These are phyloP conservation scores for Kregervanrija delftensis DNA, from an alignment of 805 yeast genomes.

Conservation along the genomic window DNA sequence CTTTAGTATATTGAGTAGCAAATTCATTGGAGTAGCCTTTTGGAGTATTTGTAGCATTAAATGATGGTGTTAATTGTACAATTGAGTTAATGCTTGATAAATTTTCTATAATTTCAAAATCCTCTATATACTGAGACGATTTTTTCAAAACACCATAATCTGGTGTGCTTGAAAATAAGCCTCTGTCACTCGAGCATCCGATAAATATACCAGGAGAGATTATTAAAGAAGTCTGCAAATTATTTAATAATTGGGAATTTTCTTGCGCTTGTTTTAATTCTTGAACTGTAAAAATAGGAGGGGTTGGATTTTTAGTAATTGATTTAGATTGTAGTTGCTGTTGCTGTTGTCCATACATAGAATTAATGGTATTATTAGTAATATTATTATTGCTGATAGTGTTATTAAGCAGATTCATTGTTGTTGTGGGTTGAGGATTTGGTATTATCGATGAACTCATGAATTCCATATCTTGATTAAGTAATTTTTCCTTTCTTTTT, in stretches of 20 bases:
- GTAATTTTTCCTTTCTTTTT: conserved; percentile 31
- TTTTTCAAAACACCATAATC: conserved; percentile 81
- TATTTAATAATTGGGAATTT: conserved; percentile 45
- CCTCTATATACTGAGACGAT: conserved; percentile 66
- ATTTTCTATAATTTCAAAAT: conserved; percentile 65
- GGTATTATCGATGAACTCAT: conserved; percentile 13
- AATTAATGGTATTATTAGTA: conserved; percentile 1
- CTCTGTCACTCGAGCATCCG: conserved; percentile 46
- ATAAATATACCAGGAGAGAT: conserved; percentile 85
- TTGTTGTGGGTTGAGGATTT: not conserved
- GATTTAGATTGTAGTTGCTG: conserved; percentile 6
- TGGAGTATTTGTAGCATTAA: conserved; percentile 68
- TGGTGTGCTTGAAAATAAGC: conserved; percentile 65
- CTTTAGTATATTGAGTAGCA: conserved; percentile 74
- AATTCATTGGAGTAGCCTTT: conserved; percentile 79
- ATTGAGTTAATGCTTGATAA: conserved; percentile 59
- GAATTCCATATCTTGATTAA: conserved; percentile 26
- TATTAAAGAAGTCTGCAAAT: conserved; percentile 51
- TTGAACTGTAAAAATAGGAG: conserved; percentile 22
- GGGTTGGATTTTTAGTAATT: conserved; percentile 23
- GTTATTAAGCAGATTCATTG: no score
- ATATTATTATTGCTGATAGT: not conserved
- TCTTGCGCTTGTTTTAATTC: conserved; percentile 48
- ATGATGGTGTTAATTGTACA: conserved; percentile 60
- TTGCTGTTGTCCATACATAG: no score